Evolutionary conservation across 176 grass and related monocot species (phyloP), one percentile per base, ranked within the genome.

Genomic region (Hordeum marinum): DNA sequence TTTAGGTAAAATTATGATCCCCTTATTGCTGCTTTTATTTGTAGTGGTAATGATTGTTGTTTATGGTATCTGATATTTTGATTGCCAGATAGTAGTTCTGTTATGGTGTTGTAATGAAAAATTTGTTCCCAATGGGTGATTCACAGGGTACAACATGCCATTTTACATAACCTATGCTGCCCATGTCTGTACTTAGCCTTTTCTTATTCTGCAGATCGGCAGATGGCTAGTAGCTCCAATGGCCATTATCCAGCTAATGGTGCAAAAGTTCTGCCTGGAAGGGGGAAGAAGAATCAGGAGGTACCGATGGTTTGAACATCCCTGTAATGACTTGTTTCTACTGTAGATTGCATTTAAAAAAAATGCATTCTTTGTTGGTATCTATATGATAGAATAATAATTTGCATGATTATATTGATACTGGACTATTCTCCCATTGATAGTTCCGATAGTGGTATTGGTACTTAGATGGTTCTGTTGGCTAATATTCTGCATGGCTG

Each of bases 181-280:
- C 43, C 63, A 11, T 58, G 2, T 37, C 34, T 3, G 31, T 74
- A 17, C 80, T 82, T 11, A 67, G 27, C 8, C 14, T 59, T 87
- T 87, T 17, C 63, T 72, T 78, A 11, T 71, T 63, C 54, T 77
- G 52, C 82, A 91, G 89, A 85, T 63, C 14, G 55, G 23, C 71
- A 88, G 82, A 88, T 91, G 89, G 77, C 89, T 85, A 91, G 89
- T 82, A 85, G 80, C 64, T 87, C 85, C 55, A 91, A 85, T 26
- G 71, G 85, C 41, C 82, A 77, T 23, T 64, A 55, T 82, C 43
- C 64, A 64, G 54, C 45, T 71, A 84, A 85, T 82, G 89, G 52
- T 82, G 52, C 54, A 64, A 88, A 88, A n/a, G 52, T 65, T 84
- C 63, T 80, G 13, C 77, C 63, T 21, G 77, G 39, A 85, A 85